A percentile compares a stretch with the other conserved stretches of the same genome.
Evolutionary conservation across 192 early-diverging fungal genomes (phyloP).

Genomic region (Coemansia sp.): DNA sequence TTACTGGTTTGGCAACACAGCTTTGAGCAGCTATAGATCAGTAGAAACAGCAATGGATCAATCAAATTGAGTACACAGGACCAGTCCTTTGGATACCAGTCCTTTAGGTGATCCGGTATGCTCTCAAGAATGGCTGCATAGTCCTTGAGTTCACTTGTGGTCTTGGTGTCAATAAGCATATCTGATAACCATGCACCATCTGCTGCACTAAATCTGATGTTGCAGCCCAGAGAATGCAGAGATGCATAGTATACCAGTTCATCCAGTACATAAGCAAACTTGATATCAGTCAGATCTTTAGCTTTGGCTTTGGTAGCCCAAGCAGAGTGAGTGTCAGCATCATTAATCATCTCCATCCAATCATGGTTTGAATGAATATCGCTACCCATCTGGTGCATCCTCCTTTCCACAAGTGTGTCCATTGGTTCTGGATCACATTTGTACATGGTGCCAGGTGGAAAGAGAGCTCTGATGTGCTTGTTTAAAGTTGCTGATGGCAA

Average conservation of each 20-base stretch:
- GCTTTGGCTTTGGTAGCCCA: conserved; percentile 6
- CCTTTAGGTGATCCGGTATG: conserved; percentile 6
- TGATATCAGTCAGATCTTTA: conserved; percentile 7
- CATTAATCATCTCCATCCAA: no score
- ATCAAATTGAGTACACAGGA: conserved; percentile 33
- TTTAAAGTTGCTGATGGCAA: background rate
- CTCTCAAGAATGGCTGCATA: background rate
- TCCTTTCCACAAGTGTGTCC: background rate
- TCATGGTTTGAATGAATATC: no score
- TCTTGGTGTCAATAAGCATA: no score
- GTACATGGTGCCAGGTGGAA: background rate
- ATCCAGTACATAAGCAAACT: conserved; percentile 16
- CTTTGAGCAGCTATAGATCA: no score
- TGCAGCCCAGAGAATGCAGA: background rate
- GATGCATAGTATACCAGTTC: conserved; percentile 30
- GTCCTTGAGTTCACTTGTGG: no score
- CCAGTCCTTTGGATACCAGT: conserved; percentile 57
- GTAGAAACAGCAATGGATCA: no score
- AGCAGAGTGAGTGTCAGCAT: background rate
- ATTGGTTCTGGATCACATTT: background rate
- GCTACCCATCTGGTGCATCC: no score
- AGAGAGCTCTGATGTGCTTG: background rate
- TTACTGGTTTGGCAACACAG: no score
- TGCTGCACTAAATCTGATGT: no score
- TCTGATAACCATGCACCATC: no score